Conservation (phyloP, 495 filamentous ascomycete genomes). For the Daldinia vernicosa region DNA sequence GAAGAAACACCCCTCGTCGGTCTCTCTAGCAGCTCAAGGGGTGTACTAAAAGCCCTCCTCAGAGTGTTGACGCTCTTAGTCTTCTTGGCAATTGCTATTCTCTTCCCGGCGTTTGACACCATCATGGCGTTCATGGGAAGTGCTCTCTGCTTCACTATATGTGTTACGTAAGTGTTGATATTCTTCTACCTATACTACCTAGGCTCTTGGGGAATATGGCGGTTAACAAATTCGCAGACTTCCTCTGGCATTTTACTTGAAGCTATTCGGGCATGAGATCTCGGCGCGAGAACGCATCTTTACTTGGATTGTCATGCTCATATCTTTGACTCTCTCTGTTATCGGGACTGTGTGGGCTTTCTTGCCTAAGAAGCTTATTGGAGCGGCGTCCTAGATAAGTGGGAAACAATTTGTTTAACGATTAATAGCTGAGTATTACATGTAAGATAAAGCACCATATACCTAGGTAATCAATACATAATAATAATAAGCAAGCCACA, state of each 20-base stretch:
- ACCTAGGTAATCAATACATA: background rate
- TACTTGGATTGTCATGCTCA: slow-evolving; percentile 73
- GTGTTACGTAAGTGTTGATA: slow-evolving; percentile 71
- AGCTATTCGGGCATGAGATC: slow-evolving; percentile 87
- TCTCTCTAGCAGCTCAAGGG: slow-evolving; percentile 65
- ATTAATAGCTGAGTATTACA: background rate
- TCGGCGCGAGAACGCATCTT: slow-evolving; percentile 67
- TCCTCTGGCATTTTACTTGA: slow-evolving; percentile 89
- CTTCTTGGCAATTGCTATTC: slow-evolving; percentile 66
- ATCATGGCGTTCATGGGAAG: slow-evolving; percentile 95
- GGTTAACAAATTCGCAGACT: slow-evolving; percentile 50
- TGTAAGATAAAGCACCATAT: background rate
- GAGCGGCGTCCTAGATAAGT: slow-evolving; percentile 44
- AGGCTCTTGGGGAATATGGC: background rate
- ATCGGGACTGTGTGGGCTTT: slow-evolving; percentile 89
- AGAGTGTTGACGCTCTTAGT: slow-evolving; percentile 60
- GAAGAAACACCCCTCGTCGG: slow-evolving; percentile 57
- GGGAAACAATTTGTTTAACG: background rate
- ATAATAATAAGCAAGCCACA: background rate
- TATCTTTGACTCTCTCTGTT: slow-evolving; percentile 73
- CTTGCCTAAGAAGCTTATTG: slow-evolving; percentile 72
- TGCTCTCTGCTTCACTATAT: slow-evolving; percentile 92
- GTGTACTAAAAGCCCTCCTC: slow-evolving; percentile 66
- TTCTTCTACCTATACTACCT: slow-evolving; percentile 13
- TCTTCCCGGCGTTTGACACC: slow-evolving; percentile 88